Evolutionary conservation across 305 asterid species (phyloP).

Genomic region (Fraxinus angustifolia): DNA sequence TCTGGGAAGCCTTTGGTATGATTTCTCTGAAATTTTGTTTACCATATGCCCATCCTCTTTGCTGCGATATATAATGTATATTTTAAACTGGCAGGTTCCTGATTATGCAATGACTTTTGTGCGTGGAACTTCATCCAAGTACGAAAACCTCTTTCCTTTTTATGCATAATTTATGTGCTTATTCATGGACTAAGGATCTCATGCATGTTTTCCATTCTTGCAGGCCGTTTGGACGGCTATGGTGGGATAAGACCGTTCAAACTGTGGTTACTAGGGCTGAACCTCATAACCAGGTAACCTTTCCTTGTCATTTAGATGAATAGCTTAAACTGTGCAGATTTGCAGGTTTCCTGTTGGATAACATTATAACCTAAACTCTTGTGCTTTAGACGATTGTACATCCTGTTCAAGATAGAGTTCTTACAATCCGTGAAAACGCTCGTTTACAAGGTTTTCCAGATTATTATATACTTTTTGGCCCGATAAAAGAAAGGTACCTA

Average conservation of each 20-base stretch:
- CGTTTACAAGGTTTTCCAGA: slow-evolving; percentile 91
- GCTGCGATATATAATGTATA: neutral
- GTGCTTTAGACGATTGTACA: slow-evolving; percentile 49
- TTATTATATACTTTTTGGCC: slow-evolving; percentile 62
- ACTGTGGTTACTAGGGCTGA: slow-evolving; percentile 75
- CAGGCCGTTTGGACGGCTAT: slow-evolving; percentile 87
- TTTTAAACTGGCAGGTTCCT: slow-evolving; percentile 42
- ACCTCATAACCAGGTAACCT: slow-evolving; percentile 46
- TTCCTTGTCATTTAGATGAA: neutral
- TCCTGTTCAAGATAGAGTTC: slow-evolving; percentile 69
- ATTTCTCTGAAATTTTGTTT: neutral
- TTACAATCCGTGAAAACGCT: slow-evolving; percentile 79
- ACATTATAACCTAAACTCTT: neutral
- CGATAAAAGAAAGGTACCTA: slow-evolving; percentile 64
- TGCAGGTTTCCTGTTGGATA: neutral
- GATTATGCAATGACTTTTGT: slow-evolving; percentile 71
- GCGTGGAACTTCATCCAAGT: slow-evolving; percentile 43
- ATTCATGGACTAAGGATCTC: neutral
- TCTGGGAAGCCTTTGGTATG: slow-evolving; percentile 89
- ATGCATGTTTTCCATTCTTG: neutral
- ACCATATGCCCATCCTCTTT: neutral
- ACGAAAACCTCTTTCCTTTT: neutral
- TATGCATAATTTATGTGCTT: neutral
- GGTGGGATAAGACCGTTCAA: slow-evolving; percentile 91
- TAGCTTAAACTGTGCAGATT: neutral